phyloP scores from a whole-genome alignment of 495 filamentous ascomycete genomes.

The Xylaria cubensis region DNA sequence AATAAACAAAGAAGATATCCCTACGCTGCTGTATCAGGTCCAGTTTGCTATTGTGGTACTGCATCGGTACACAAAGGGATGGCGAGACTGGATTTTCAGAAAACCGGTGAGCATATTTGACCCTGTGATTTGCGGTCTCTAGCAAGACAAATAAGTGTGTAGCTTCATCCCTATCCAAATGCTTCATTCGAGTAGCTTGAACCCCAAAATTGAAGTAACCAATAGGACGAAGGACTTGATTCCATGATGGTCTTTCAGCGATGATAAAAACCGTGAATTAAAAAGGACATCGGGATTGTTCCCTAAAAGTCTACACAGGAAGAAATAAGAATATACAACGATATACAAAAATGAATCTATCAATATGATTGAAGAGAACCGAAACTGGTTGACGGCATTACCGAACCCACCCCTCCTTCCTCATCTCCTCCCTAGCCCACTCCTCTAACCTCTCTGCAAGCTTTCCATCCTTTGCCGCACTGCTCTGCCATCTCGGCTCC shows the following conservation, averaged over 20 bases:
- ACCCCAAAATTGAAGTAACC: no score
- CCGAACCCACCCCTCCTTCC: slow-evolving; percentile 31
- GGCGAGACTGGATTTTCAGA: neutral
- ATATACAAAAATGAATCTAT: neutral
- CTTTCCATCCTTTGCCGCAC: slow-evolving; percentile 37
- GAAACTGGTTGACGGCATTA: neutral
- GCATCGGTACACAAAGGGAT: slow-evolving; percentile 11
- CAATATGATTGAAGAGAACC: neutral
- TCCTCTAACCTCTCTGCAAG: slow-evolving; percentile 38
- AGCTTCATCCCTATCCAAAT: neutral
- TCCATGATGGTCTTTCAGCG: no score
- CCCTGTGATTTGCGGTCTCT: no score
- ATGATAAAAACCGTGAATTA: no score
- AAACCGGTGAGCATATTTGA: neutral
- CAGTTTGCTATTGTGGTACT: neutral
- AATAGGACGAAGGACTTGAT: no score
- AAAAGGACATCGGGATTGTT: no score
- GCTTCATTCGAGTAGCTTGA: no score
- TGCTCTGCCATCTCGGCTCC: slow-evolving; percentile 42
- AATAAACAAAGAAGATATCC: neutral
- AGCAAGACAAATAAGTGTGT: no score
- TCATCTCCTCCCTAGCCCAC: slow-evolving; percentile 39
- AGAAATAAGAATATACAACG: neutral
- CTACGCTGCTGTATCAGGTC: neutral
- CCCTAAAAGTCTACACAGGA: neutral